These are phyloP conservation scores for Casaregolazyma lundiana DNA, from an alignment of 1,139 yeast species.

Conservation along the genomic window DNA sequence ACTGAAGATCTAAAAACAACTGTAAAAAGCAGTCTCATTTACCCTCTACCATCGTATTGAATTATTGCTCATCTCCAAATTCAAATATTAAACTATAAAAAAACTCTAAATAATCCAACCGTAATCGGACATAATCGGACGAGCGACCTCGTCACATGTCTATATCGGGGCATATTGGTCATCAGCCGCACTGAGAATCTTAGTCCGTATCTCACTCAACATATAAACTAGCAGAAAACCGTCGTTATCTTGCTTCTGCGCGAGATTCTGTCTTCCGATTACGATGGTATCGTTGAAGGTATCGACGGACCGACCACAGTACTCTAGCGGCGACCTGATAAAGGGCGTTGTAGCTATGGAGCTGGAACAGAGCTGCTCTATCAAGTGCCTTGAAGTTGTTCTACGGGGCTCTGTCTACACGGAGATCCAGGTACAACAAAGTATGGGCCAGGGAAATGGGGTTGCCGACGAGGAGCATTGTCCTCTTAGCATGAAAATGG, in stretches of 20 bases:
- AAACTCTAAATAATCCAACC: no score
- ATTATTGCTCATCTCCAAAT: no score
- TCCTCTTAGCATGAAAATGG: slow-evolving; percentile 4
- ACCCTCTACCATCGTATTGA: no score
- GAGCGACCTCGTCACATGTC: no score
- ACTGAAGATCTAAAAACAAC: no score
- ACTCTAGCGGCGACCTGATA: slow-evolving; percentile 8
- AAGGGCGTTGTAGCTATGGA: slow-evolving; percentile 7
- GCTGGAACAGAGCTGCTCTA: slow-evolving; percentile 2
- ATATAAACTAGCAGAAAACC: background rate
- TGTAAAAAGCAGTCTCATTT: no score
- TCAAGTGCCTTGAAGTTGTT: slow-evolving; percentile 7
- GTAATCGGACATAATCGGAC: no score
- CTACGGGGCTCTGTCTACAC: slow-evolving; percentile 4
- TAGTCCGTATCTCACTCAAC: background rate
- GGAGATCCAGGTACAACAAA: slow-evolving; percentile 11
- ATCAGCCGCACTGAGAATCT: background rate
- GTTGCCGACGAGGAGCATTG: slow-evolving; percentile 8
- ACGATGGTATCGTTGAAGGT: slow-evolving; percentile 8
- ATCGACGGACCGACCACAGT: slow-evolving; percentile 4
- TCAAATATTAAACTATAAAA: no score
- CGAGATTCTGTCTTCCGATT: background rate
- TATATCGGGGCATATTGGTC: no score
- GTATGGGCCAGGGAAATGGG: slow-evolving; percentile 11
- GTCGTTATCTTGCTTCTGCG: background rate